Evolutionary conservation across 768 basidiomycete genomes (phyloP), one percentile per base, ranked within the genome.

Genomic region (Mycena belliarum): DNA sequence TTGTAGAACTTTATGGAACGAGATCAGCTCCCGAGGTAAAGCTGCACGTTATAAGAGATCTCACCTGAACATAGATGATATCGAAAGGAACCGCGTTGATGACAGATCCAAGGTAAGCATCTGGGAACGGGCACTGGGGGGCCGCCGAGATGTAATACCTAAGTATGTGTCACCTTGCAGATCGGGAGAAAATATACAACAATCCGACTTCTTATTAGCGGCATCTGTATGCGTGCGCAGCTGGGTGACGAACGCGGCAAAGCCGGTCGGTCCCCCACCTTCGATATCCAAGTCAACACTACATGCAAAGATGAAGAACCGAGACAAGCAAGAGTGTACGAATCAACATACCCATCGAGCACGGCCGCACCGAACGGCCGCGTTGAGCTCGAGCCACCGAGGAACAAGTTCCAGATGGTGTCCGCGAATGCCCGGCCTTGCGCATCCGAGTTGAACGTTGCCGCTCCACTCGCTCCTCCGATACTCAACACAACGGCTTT

Each of bases 241-340:
- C 52, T 77, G 73, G 50, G 73, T 80, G 35, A 84, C 80, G 61
- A 86, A 82, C 0, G 80, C 77, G 21, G 75, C 75, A 62, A 83
- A 86, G 52, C 78, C 73, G 4, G 78, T 74, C 12, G 74, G 68
- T 5, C 74, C 73, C 12, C 88, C 88, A 25, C 81, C 79, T 69
- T 90, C 88, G 54, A 91, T 87, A 66, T 89, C 88, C 45, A 91
- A 69, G 69, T 91, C 88, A 56, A 89, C 70, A 21, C 80, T 83
- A 35, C 21, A 20, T 6, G 41, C 3, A 20, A 16, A 2, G 37
- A 41, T 38, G 16, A 43, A 38, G n/a, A 24, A 18, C 26, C 49
- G 44, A 14, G 44, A 35, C 46, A 32, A 20, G 11, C 12, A 33
- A 52, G 15, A 7, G 28, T 21, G n/a, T n/a, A n/a, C n/a, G n/a